Evolutionary conservation across 495 filamentous ascomycete species (phyloP).

Genomic region (Echria macrotheca): DNA sequence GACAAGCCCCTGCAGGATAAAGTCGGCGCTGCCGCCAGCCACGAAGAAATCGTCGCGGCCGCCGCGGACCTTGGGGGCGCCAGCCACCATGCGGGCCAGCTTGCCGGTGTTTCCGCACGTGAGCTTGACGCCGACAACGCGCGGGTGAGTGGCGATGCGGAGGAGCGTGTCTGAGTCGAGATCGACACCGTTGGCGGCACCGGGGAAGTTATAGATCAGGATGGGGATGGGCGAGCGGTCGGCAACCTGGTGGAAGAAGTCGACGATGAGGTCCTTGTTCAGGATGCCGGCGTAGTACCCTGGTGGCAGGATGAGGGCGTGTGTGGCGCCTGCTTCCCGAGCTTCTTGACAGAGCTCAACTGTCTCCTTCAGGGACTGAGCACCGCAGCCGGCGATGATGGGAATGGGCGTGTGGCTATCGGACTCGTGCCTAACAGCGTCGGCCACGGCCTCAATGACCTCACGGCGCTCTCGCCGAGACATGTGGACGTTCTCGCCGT

Average conservation of each 20-base stretch:
- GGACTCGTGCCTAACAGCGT: slow-evolving; percentile 59
- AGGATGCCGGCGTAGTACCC: slow-evolving; percentile 75
- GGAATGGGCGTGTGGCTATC: slow-evolving; percentile 65
- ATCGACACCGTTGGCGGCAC: slow-evolving; percentile 75
- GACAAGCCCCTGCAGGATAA: slow-evolving; percentile 70
- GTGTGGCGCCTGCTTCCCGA: slow-evolving; percentile 68
- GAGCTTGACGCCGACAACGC: slow-evolving; percentile 79
- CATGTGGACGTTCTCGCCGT: slow-evolving; percentile 82
- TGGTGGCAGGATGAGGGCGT: slow-evolving; percentile 79
- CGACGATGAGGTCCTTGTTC: slow-evolving; percentile 61
- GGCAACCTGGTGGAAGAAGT: slow-evolving; percentile 69
- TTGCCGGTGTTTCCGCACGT: slow-evolving; percentile 86
- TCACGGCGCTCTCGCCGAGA: slow-evolving; percentile 62
- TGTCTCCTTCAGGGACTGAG: slow-evolving; percentile 81
- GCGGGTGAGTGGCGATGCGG: slow-evolving; percentile 64
- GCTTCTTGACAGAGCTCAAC: slow-evolving; percentile 76
- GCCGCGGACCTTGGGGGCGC: slow-evolving; percentile 34
- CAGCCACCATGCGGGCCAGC: slow-evolving; percentile 69
- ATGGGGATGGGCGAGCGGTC: slow-evolving; percentile 63
- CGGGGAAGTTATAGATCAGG: slow-evolving; percentile 82
- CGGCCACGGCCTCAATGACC: slow-evolving; percentile 68
- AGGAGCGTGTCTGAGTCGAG: slow-evolving; percentile 78
- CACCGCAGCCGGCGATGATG: slow-evolving; percentile 73
- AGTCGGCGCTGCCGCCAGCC: slow-evolving; percentile 78
- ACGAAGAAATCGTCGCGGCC: slow-evolving; percentile 59